Evolutionary conservation across 1,139 yeast species (phyloP), one percentile per base, ranked within the genome.

Genomic region (Pneumocystis canis): DNA sequence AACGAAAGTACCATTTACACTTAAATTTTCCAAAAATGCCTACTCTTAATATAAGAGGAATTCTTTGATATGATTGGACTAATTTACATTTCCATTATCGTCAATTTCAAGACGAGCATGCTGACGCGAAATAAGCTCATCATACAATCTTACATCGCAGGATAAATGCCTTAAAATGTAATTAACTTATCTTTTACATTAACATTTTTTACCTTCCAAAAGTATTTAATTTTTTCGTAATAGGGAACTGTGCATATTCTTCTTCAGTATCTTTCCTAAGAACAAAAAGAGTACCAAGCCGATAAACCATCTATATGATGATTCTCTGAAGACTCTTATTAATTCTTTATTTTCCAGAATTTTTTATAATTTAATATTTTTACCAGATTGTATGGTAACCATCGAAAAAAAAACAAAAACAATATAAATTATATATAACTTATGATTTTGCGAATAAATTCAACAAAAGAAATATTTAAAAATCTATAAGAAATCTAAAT

Each of bases 71-170:
- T 25, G 4, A 47, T 25, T 9, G n/a, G 5, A 11, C 11, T 25
- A 47, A 47, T 47, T 25, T 25, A 47, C 54, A 47, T 47, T 47
- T 47, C 54, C 54, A 47, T 14, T 25, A 47, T 47, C 54, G 25
- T 47, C 54, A 25, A 47, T 47, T 47, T 47, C 54, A 47, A 47
- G 54, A 47, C 54, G 54, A 25, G 54, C 54, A 47, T 47, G 54
- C 25, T 47, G 54, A 25, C 54, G 54, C 4, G 54, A 47, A 47
- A 47, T 47, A 47, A 47, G 31, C 11, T 47, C 54, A 25, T 47
- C 54, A 47, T 47, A 47, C 16, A 47, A 47, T 11, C 54, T 47
- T 25, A 47, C 54, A 47, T 47, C 54, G 5, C 54, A 47, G 1
- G 54, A 47, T 31, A 47, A 11, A 47, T 47, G 54, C 16, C 54